A percentile compares a stretch with the other conserved stretches of the same genome.
phyloP scores from a whole-genome alignment of 192 early-diverging fungal species.

The Entomortierella lignicola region DNA sequence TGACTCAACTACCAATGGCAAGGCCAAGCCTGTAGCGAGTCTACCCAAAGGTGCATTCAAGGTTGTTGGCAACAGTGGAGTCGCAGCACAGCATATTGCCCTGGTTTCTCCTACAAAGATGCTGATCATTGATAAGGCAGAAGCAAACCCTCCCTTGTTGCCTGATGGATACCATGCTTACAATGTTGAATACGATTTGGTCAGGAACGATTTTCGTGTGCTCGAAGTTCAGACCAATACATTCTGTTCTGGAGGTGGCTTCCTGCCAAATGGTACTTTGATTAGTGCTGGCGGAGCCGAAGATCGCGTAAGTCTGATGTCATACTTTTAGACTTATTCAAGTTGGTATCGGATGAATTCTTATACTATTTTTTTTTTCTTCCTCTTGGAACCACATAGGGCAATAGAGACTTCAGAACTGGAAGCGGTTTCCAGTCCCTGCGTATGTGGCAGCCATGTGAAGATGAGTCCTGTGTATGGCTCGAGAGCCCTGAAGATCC shows the following conservation, averaged over 20 bases:
- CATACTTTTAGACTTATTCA: not conserved
- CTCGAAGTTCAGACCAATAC: slow-evolving; percentile 61
- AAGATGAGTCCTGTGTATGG: slow-evolving; percentile 57
- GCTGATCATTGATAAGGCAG: slow-evolving; percentile 69
- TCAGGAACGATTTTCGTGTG: slow-evolving; percentile 53
- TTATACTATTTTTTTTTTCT: not conserved
- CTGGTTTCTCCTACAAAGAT: slow-evolving; percentile 58
- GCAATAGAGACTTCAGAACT: slow-evolving; percentile 19
- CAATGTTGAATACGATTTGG: slow-evolving; percentile 59
- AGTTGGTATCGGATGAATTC: not conserved
- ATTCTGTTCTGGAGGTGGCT: slow-evolving; percentile 68
- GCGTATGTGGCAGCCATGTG: slow-evolving; percentile 61
- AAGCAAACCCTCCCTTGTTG: slow-evolving; percentile 41
- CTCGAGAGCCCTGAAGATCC: slow-evolving; percentile 52
- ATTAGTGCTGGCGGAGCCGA: slow-evolving; percentile 65
- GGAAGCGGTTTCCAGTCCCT: slow-evolving; percentile 56
- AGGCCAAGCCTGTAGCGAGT: slow-evolving; percentile 23
- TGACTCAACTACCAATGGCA: slow-evolving; percentile 2
- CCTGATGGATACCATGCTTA: slow-evolving; percentile 56
- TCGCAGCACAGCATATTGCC: slow-evolving; percentile 63
- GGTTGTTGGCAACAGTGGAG: slow-evolving; percentile 57
- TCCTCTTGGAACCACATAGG: not conserved
- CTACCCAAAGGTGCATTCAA: slow-evolving; percentile 56
- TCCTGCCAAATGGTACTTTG: slow-evolving; percentile 60
- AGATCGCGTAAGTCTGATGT: slow-evolving; percentile 30